phyloP scores from a whole-genome alignment of 2,329 filamentous ascomycete genomes.

The Helminthosporium solani region DNA sequence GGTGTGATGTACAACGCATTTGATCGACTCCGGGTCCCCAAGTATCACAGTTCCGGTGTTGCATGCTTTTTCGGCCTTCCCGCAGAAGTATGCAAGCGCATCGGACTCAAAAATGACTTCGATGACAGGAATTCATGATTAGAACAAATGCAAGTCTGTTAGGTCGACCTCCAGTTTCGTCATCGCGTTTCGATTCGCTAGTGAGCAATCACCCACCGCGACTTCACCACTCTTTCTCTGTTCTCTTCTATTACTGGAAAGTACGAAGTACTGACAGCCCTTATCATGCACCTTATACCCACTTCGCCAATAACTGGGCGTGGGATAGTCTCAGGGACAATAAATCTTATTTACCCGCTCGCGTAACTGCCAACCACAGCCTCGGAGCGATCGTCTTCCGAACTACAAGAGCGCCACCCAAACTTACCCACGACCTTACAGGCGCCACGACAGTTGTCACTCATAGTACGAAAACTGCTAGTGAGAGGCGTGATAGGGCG shows the following conservation, averaged over 20 bases:
- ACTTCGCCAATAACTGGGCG: background rate
- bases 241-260: too few species aligned
- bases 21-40: background rate
- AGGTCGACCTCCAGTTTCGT: too few species aligned
- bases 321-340: conserved; percentile 7
- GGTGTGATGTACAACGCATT: background rate
- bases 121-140: background rate
- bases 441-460: conserved; percentile 13
- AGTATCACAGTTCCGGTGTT: too few species aligned
- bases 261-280: too few species aligned
- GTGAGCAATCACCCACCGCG: background rate
- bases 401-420: background rate
- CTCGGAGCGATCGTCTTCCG: conserved; percentile 3
- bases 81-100: background rate
- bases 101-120: background rate
- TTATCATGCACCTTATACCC: too few species aligned
- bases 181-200: background rate
- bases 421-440: conserved; percentile 1
- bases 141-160: background rate
- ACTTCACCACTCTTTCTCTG: background rate
- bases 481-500: conserved; percentile 8
- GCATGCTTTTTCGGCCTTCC: background rate
- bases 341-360: conserved; percentile 2
- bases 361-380: conserved; percentile 6
- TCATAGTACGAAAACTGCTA: conserved; percentile 2